These are phyloP conservation scores for Mycosarcoma mackinlayi DNA, from an alignment of 1,284 basidiomycete species.

Conservation along the genomic window DNA sequence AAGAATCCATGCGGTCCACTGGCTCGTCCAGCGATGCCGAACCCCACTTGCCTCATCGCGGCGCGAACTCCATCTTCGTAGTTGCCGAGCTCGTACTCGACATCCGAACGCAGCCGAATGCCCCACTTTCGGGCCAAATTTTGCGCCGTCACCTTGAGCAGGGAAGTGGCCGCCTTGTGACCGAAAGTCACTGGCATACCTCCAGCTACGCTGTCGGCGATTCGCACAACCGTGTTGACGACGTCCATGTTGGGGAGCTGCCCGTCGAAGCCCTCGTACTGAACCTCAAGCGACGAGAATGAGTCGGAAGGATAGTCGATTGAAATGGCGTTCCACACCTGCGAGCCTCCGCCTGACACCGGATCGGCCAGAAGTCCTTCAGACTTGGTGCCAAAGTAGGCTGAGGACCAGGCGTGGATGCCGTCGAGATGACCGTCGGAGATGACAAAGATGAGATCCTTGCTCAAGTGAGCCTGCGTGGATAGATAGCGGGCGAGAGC, in stretches of 20 bases:
- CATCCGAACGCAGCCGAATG: slow-evolving; percentile 10
- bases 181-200: slow-evolving; percentile 25
- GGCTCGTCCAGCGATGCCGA: slow-evolving; percentile 29
- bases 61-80: slow-evolving; percentile 31
- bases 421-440: slow-evolving; percentile 90
- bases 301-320: slow-evolving; percentile 97
- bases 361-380: slow-evolving; percentile 76
- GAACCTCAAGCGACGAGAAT: slow-evolving; percentile 90
- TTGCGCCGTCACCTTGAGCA: slow-evolving; percentile 16
- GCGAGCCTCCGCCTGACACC: slow-evolving; percentile 68
- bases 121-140: slow-evolving; percentile 5
- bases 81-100: slow-evolving; percentile 29
- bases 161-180: neutral
- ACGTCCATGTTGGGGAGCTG: slow-evolving; percentile 95
- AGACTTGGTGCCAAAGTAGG: slow-evolving; percentile 80
- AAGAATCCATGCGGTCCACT: slow-evolving; percentile 55
- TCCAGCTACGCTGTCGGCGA: slow-evolving; percentile 77
- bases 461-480: slow-evolving; percentile 52
- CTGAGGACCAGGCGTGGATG: slow-evolving; percentile 87
- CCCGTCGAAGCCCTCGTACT: slow-evolving; percentile 94
- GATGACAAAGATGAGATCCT: slow-evolving; percentile 87
- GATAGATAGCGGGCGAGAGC: slow-evolving; percentile 84
- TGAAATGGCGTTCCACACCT: slow-evolving; percentile 86
- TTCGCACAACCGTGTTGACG: slow-evolving; percentile 82
- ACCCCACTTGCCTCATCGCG: slow-evolving; percentile 18